Evolutionary conservation across 345 rosid species (phyloP).

Genomic region (Linum tenue): DNA sequence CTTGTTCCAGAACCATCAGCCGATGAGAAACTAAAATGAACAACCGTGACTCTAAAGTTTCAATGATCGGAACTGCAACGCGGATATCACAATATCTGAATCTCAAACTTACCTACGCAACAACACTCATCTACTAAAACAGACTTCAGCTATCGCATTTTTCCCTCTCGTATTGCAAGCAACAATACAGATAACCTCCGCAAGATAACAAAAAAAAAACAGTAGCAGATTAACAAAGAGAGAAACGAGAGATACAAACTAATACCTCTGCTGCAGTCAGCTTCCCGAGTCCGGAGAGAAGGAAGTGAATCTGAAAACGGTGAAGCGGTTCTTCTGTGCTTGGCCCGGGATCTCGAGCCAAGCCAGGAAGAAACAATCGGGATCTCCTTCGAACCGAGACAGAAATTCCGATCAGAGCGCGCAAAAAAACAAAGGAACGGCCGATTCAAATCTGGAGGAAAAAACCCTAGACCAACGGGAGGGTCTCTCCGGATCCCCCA

Average conservation of each 20-base stretch:
- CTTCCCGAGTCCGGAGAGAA: background rate
- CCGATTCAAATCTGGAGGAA: background rate
- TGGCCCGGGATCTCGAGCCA: conserved; percentile 99
- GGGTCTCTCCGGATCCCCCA: background rate
- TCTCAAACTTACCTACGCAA: background rate
- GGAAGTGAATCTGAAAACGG: conserved; percentile 20
- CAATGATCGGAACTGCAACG: background rate
- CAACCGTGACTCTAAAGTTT: background rate
- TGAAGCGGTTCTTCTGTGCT: conserved; percentile 51
- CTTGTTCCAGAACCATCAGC: background rate
- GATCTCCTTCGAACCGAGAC: conserved; percentile 9
- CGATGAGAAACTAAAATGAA: background rate
- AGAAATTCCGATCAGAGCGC: background rate
- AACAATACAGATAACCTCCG: conserved; percentile 12
- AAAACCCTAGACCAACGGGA: conserved; percentile 28
- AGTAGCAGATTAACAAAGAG: background rate
- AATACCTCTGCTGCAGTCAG: conserved; percentile 12
- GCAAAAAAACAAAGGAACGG: background rate
- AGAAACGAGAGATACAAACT: background rate
- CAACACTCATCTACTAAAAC: background rate
- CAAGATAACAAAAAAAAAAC: background rate
- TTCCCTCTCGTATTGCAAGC: conserved; percentile 2
- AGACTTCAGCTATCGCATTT: background rate
- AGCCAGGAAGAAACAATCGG: conserved; percentile 47
- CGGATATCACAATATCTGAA: background rate